Evolutionary conservation across 31 red algal genomes (phyloP).

Genomic region (Odonthalia washingtoniensis): DNA sequence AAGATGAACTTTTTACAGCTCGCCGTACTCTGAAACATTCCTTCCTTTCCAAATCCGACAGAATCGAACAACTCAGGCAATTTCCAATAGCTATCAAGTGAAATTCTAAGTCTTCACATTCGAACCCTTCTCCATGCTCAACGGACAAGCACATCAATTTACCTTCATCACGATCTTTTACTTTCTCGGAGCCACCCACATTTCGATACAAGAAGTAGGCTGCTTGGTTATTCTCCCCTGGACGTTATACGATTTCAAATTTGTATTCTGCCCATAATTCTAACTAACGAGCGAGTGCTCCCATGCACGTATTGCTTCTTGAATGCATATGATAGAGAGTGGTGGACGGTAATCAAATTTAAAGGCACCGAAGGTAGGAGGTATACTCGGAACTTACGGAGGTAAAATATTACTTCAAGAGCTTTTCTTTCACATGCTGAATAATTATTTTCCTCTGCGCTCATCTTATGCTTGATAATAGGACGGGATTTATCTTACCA

Average conservation of each 20-base stretch:
- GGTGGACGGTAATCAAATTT: background rate
- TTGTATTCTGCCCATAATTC: constrained; percentile 1
- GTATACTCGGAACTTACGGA: constrained; percentile 12
- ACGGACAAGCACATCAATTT: too few species aligned
- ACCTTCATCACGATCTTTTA: background rate
- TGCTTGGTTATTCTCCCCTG: background rate
- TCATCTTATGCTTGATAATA: background rate
- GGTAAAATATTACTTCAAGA: constrained; percentile 5
- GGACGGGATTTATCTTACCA: background rate
- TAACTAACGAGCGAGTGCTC: background rate
- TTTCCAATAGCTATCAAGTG: background rate
- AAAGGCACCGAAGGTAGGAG: background rate
- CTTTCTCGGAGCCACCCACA: background rate
- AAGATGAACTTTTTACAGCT: background rate
- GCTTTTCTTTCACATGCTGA: constrained; percentile 13
- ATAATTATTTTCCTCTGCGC: background rate
- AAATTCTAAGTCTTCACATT: too few species aligned
- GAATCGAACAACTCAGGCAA: background rate
- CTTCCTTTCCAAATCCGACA: background rate
- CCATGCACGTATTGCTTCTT: background rate
- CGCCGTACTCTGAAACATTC: background rate
- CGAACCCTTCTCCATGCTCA: too few species aligned
- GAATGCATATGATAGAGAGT: background rate
- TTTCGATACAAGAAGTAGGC: background rate
- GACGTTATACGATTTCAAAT: background rate